Conservation (phyloP, 2,329 filamentous ascomycete species). For the Triangularia setosa region DNA sequence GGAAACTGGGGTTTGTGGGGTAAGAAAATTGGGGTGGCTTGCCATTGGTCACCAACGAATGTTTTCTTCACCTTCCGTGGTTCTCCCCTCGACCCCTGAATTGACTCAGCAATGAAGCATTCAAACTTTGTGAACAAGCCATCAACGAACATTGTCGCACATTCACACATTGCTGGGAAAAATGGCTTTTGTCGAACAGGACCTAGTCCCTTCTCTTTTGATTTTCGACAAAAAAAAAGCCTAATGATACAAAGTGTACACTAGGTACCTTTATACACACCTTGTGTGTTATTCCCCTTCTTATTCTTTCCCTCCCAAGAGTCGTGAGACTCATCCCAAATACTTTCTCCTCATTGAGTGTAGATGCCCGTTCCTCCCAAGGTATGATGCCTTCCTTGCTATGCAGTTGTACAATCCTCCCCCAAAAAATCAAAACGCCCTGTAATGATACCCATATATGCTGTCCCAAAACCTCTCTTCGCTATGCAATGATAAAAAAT, state of each 20-base stretch:
- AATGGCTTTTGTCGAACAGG: neutral
- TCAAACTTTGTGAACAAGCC: neutral
- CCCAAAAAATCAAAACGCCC: neutral
- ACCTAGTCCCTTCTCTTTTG: neutral
- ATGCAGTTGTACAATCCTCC: neutral
- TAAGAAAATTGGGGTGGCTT: neutral
- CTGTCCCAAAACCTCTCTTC: neutral
- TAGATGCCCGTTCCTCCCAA: neutral
- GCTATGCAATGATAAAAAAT: neutral
- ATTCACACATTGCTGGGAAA: neutral
- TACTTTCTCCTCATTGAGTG: neutral
- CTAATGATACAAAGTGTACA: neutral
- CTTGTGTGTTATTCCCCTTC: neutral
- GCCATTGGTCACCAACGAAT: neutral
- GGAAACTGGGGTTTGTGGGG: neutral
- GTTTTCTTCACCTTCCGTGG: neutral
- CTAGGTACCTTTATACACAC: neutral
- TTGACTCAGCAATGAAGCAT: neutral
- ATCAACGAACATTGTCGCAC: neutral
- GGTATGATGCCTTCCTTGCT: neutral
- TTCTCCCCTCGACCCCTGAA: neutral
- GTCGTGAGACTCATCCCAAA: neutral
- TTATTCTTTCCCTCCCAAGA: neutral
- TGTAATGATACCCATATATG: neutral
- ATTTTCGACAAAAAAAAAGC: neutral